Evolutionary conservation across 2,329 filamentous ascomycete genomes (phyloP), one percentile per base, ranked within the genome.

Genomic region (Blastomyces parvus): DNA sequence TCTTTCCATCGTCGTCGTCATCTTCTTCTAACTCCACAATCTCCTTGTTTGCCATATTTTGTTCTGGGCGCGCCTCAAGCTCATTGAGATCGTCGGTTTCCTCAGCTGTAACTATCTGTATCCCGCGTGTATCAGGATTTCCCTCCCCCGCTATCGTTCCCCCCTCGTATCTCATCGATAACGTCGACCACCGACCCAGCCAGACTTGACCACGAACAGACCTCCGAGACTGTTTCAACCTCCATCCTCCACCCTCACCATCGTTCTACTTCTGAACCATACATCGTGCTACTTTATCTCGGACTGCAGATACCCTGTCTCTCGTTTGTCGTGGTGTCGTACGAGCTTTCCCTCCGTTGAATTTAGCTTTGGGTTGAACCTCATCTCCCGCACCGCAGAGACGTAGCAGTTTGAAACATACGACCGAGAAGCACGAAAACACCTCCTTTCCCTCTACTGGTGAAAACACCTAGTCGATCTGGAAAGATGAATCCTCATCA

Each of bases 401-500:
- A 42, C 22, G 2, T 22, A 22, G 44, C n/a, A 22, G 19, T 8
- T 48, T n/a, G 44, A 48, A 48, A 48, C 46, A 48, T 46, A 25
- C 46, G 25, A 25, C 25, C 46, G 17, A 30, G 40, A 22, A 46
- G 57, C 38, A 25, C 14, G 22, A 14, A 56, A 44, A 46, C 38
- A 19, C 40, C 38, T 40, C 22, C 40, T 25, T 60, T 61, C 59
- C 25, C 56, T 25, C 27, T 27, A 11, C 22, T n/a, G 55, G 62
- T 36, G 50, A 64, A 61, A 42, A 53, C 58, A 27, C 25, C 58
- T 36, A 19, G 19, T 38, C 48, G 59, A 59, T 52, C 65, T 60
- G 63, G 63, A 65, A 82, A 70, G 68, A 95, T 97, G 91, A 97
- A 97, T 78, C 93, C 93, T 71, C 91, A 92, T 77, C 90, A 97